Evolutionary conservation across 768 basidiomycete genomes (phyloP).

Genomic region (Naganishia friedmannii): DNA sequence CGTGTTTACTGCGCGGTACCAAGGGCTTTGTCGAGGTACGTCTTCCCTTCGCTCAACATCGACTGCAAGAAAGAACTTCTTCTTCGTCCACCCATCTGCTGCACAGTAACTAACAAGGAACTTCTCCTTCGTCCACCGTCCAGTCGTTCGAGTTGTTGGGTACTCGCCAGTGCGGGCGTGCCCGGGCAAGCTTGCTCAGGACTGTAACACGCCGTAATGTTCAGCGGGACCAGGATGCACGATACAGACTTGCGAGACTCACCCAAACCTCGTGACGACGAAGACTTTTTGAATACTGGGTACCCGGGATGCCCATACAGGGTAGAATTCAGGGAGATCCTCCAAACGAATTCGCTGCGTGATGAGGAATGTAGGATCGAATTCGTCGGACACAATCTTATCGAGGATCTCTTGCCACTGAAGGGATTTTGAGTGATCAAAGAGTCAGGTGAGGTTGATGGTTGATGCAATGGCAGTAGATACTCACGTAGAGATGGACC

Average conservation of each 20-base stretch:
- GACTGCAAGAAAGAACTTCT: constrained; percentile 5
- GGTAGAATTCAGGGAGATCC: constrained; percentile 7
- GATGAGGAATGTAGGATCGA: background rate
- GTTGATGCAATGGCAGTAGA: background rate
- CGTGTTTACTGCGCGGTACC: background rate
- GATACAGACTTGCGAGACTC: background rate
- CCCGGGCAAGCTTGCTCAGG: background rate
- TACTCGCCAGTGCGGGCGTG: background rate
- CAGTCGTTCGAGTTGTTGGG: background rate
- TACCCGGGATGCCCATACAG: background rate
- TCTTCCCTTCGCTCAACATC: constrained; percentile 1
- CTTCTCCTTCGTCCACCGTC: constrained; percentile 14
- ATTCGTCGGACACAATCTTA: background rate
- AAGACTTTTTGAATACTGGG: background rate
- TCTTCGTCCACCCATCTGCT: background rate
- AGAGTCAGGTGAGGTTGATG: background rate
- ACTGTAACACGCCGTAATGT: background rate
- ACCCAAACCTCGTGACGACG: constrained; percentile 8
- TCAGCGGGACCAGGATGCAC: background rate
- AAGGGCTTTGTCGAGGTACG: background rate
- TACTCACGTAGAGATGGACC: constrained; percentile 55
- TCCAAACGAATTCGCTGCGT: background rate
- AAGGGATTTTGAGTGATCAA: constrained; percentile 36
- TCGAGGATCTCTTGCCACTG: constrained; percentile 71
- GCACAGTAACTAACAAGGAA: background rate